These are phyloP conservation scores for Colletotrichum lindemuthianum DNA, from an alignment of 2,329 filamentous ascomycete genomes.

Conservation along the genomic window DNA sequence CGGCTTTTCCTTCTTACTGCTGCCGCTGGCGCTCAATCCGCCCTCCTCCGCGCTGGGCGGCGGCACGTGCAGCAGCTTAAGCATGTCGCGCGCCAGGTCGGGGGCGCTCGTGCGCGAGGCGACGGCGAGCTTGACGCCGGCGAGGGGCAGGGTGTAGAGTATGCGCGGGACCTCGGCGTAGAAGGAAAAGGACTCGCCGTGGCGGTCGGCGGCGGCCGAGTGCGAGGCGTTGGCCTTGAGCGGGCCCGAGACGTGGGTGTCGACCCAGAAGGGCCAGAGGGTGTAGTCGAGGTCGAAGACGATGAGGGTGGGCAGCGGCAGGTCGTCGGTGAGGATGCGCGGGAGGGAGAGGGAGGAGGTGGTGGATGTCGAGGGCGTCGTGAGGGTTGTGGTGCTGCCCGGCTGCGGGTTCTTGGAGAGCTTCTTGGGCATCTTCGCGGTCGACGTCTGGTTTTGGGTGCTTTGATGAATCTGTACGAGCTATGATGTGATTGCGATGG, in stretches of 20 bases:
- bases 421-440: conserved; percentile 44
- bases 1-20: conserved; percentile 44
- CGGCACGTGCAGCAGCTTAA: conserved; percentile 75
- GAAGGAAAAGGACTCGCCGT: conserved; percentile 75
- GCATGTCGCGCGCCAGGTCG: conserved; percentile 81
- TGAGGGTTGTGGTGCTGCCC: conserved; percentile 40
- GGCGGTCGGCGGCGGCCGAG: conserved; percentile 60
- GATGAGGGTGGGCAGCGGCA: conserved; percentile 82
- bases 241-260: conserved; percentile 86
- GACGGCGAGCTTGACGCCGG: conserved; percentile 69
- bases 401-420: conserved; percentile 41
- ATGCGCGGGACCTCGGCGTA: conserved; percentile 76
- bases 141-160: conserved; percentile 65
- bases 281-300: conserved; percentile 98
- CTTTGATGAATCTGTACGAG: no score
- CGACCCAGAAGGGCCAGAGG: conserved; percentile 98
- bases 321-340: conserved; percentile 60
- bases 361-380: conserved; percentile 39
- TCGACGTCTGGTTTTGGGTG: background rate
- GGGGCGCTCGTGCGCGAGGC: conserved; percentile 86
- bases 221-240: conserved; percentile 61
- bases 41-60: conserved; percentile 41
- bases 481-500: background rate
- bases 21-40: conserved; percentile 38
- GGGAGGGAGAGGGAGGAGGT: conserved; percentile 45